Percentiles rank a stretch among this genome's conserved stretches.
phyloP scores from a whole-genome alignment of 306 rosid species.

The Prunus kanzakura region DNA sequence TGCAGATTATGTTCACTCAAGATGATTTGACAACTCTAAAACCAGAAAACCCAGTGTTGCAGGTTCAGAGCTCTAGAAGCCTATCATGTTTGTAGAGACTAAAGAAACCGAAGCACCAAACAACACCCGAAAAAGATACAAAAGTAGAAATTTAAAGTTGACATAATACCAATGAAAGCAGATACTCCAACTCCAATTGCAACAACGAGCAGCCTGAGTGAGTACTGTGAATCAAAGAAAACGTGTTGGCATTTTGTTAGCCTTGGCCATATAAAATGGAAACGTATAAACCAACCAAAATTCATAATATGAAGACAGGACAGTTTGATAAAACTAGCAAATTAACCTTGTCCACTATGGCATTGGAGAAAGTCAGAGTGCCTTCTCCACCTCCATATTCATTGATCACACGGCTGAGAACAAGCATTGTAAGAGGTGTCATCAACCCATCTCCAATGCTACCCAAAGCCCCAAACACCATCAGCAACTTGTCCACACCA shows the following conservation, averaged over 20 bases:
- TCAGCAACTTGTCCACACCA: conserved; percentile 51
- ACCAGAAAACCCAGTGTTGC: background rate
- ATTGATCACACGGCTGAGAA: conserved; percentile 61
- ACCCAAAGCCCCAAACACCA: conserved; percentile 66
- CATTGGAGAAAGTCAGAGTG: conserved; percentile 30
- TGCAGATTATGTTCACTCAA: too few relatives aligned
- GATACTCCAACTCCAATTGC: conserved; percentile 61
- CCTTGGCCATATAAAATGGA: background rate
- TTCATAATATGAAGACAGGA: background rate
- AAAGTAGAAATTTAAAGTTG: background rate
- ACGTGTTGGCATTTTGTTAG: background rate
- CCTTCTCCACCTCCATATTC: conserved; percentile 38
- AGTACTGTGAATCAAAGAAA: conserved; percentile 36
- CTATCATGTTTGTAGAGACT: background rate
- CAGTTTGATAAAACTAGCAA: background rate
- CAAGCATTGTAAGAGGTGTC: conserved; percentile 66
- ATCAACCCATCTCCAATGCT: conserved; percentile 79
- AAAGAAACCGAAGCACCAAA: background rate
- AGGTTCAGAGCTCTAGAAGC: background rate
- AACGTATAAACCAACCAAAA: too few relatives aligned
- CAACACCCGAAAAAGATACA: background rate
- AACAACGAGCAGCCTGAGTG: conserved; percentile 50
- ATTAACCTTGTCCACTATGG: conserved; percentile 45
- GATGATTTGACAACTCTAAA: too few relatives aligned
- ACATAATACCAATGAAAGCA: conserved; percentile 52